Percentiles rank a stretch among this genome's conserved stretches.
Evolutionary conservation across 1,139 yeast species (phyloP).

Genomic region (Suhomyces bribrorum): DNA sequence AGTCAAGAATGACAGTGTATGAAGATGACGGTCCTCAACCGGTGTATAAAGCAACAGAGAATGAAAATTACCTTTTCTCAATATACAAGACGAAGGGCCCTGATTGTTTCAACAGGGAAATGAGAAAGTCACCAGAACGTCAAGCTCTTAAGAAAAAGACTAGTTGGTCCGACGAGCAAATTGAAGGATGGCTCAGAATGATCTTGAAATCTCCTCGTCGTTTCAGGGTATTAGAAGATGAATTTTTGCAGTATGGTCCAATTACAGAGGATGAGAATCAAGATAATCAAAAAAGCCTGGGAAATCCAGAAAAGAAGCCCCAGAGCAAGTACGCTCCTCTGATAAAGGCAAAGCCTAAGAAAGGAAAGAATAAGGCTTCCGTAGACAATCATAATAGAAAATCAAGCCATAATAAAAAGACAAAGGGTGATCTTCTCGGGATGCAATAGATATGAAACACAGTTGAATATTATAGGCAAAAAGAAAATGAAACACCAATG

Average conservation of each 20-base stretch:
- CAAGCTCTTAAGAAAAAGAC: conserved; percentile 52
- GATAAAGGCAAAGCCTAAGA: conserved; percentile 53
- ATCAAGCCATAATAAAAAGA: conserved; percentile 58
- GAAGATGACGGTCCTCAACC: conserved; percentile 16
- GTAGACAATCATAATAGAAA: conserved; percentile 67
- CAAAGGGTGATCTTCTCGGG: conserved; percentile 21
- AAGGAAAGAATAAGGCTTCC: conserved; percentile 54
- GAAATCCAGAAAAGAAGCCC: not conserved
- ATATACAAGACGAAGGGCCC: conserved; percentile 54
- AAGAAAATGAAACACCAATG: too few relatives aligned
- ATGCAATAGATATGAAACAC: conserved; percentile 15
- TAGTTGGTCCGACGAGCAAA: conserved; percentile 83
- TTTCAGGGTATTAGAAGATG: conserved; percentile 61
- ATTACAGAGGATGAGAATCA: not conserved
- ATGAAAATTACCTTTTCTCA: conserved; percentile 60
- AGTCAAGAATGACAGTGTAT: conserved; percentile 15
- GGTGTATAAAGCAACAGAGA: conserved; percentile 17
- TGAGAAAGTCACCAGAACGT: conserved; percentile 56
- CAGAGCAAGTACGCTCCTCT: conserved; percentile 25
- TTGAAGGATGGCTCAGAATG: conserved; percentile 92
- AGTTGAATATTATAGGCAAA: too few relatives aligned
- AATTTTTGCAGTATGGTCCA: conserved; percentile 36
- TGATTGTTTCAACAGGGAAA: conserved; percentile 45
- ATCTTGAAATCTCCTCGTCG: conserved; percentile 63
- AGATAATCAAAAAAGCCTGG: not conserved